Percentiles rank a stretch among this genome's conserved stretches.
These are phyloP conservation scores for Trichopus zeylanicus DNA, from an alignment of 116 monocot genomes.

Conservation along the genomic window DNA sequence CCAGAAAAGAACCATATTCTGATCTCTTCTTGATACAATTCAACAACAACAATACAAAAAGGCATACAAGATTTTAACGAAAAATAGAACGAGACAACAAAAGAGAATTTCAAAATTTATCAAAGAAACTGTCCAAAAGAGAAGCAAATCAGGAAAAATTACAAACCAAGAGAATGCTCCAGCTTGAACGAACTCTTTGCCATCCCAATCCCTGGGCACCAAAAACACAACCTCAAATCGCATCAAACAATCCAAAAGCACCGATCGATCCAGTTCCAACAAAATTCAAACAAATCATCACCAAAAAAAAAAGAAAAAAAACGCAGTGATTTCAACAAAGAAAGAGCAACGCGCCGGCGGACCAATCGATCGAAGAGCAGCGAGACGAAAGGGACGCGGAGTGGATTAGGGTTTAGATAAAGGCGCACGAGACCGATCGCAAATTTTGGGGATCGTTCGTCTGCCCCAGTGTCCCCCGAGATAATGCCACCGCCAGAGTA, in stretches of 20 bases:
- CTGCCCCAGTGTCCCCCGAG: too few relatives aligned
- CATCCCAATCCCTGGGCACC: background rate
- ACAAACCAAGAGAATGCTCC: slow-evolving; percentile 14
- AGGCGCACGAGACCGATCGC: too few relatives aligned
- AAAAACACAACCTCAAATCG: background rate
- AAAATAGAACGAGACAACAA: background rate
- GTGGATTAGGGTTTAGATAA: too few relatives aligned
- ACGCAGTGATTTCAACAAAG: background rate
- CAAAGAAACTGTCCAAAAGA: background rate
- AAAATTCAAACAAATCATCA: background rate
- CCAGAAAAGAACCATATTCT: too few relatives aligned
- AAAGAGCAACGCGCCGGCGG: background rate
- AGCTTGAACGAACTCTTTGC: slow-evolving; percentile 12
- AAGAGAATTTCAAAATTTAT: background rate
- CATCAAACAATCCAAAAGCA: background rate
- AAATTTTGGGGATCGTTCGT: background rate
- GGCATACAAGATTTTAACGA: too few relatives aligned
- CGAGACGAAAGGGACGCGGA: background rate
- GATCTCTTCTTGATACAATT: too few relatives aligned
- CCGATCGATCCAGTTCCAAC: background rate
- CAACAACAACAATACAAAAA: too few relatives aligned
- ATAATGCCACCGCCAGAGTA: too few relatives aligned
- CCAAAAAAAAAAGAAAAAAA: background rate
- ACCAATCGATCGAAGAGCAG: background rate
- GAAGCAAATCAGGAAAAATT: background rate